Conservation (phyloP, 1,284 basidiomycete genomes). For the Fomitopsis schrenkii region DNA sequence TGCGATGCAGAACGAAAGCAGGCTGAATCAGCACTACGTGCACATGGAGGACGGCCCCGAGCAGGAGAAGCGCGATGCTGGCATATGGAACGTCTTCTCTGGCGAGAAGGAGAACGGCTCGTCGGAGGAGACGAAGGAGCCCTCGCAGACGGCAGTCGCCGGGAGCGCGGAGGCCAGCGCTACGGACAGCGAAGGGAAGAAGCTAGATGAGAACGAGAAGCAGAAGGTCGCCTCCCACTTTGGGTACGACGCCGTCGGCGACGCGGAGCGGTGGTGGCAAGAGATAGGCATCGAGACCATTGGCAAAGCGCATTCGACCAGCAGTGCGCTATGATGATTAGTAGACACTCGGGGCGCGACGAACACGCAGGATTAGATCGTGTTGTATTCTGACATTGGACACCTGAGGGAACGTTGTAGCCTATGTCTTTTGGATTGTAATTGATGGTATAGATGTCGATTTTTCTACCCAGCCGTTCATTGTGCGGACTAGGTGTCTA, state of each 20-base stretch:
- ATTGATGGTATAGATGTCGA: too few species aligned
- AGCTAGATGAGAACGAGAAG: conserved; percentile 34
- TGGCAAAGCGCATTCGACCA: neutral
- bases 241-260: conserved; percentile 44
- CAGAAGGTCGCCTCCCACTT: conserved; percentile 38
- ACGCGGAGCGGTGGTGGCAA: conserved; percentile 43
- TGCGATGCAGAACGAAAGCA: conserved; percentile 41
- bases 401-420: too few species aligned
- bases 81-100: neutral
- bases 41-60: conserved; percentile 52
- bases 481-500: too few species aligned
- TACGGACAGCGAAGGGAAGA: conserved; percentile 23
- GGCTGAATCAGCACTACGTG: conserved; percentile 49
- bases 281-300: conserved; percentile 21
- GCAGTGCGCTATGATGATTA: neutral
- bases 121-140: neutral
- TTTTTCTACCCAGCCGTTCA: too few species aligned
- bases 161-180: conserved; percentile 47
- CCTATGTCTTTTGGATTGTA: too few species aligned
- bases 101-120: neutral
- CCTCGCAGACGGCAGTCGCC: conserved; percentile 13
- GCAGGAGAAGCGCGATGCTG: conserved; percentile 43
- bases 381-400: too few species aligned
- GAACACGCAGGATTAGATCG: neutral
- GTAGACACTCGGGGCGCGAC: neutral